Percentiles rank a stretch among this genome's conserved stretches.
These are phyloP conservation scores for Fusarium scirpi DNA, from an alignment of 2,329 filamentous ascomycete species.

Conservation along the genomic window DNA sequence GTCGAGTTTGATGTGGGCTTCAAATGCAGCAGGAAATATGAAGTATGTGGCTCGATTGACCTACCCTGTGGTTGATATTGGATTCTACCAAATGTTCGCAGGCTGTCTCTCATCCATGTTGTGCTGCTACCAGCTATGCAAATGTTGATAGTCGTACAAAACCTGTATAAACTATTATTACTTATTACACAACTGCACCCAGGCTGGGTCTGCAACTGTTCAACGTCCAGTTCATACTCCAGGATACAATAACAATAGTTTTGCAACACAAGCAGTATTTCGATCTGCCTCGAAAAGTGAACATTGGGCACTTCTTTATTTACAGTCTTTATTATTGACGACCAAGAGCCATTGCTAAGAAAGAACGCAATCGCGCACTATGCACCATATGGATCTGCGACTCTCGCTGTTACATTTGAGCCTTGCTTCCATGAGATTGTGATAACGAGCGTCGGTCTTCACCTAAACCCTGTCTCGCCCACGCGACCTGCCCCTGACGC, in stretches of 20 bases:
- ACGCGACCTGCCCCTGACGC: conserved; percentile 44
- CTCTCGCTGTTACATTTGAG: conserved; percentile 4
- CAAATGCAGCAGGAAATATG: not conserved
- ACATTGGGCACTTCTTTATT: not conserved
- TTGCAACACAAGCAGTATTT: not conserved
- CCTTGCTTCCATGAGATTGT: not conserved
- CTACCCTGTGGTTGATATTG: not conserved
- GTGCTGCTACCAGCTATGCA: not conserved
- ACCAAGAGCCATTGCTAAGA: not conserved
- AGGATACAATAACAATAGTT: not conserved
- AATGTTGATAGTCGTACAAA: not conserved
- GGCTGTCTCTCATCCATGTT: not conserved
- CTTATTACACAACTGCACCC: not conserved
- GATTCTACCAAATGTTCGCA: not conserved
- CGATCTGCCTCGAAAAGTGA: not conserved
- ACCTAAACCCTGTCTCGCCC: conserved; percentile 39
- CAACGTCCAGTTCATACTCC: not conserved
- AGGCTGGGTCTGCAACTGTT: not conserved
- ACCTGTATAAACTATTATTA: not conserved
- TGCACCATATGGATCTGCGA: conserved; percentile 8
- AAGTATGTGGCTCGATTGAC: not conserved
- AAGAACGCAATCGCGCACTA: not conserved
- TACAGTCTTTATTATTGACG: not conserved
- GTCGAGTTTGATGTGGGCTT: not conserved
- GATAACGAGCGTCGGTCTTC: conserved; percentile 16